Evolutionary conservation across 257 asterid species (phyloP), one percentile per base, ranked within the genome.

Genomic region (Forsythia suspensa): DNA sequence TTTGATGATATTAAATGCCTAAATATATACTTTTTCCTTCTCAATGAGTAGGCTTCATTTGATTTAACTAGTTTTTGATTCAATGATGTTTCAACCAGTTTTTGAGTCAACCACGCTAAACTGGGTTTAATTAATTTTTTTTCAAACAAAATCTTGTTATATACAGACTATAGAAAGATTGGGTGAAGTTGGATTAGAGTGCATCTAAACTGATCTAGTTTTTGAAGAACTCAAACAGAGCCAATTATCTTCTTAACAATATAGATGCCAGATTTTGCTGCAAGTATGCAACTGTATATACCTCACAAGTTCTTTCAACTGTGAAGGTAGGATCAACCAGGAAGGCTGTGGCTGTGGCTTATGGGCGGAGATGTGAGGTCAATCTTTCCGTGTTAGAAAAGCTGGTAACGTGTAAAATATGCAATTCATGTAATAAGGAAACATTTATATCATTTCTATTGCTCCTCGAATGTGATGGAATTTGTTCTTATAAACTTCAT

Each of bases 241-340:
- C 70, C 3, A 18, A 18, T 11, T 51, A 51, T 51, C 70, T 1
- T 63, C 8, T 4, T 21, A 63, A 63, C 10, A 29, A 21, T 29
- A 7, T 63, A 63, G 20, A 29, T 29, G 8, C 40, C 70, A 24
- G 7, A 63, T 24, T 29, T 29, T 29, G 34, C 34, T 59, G 67
- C 36, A 52, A 29, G 34, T 29, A 69, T 77, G 85, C 69, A 72
- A 74, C 72, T 80, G 12, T 61, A 76, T 83, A 63, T 72, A 65
- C 75, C 71, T 79, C 69, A 78, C 66, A 42, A 69, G 67, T 76
- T 81, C 8, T 79, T 48, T 81, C 8, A 57, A 11, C 77, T 81
- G 48, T 86, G 87, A 77, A 95, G 99, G 92, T 92, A 79, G 98
- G 99, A 85, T 84, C 88, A 76, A 93, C 98, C 78, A 89, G 99